Evolutionary conservation across 148 eudicot genomes (phyloP), one percentile per base, ranked within the genome.

Genomic region (Amaranthus hypochondriacus): DNA sequence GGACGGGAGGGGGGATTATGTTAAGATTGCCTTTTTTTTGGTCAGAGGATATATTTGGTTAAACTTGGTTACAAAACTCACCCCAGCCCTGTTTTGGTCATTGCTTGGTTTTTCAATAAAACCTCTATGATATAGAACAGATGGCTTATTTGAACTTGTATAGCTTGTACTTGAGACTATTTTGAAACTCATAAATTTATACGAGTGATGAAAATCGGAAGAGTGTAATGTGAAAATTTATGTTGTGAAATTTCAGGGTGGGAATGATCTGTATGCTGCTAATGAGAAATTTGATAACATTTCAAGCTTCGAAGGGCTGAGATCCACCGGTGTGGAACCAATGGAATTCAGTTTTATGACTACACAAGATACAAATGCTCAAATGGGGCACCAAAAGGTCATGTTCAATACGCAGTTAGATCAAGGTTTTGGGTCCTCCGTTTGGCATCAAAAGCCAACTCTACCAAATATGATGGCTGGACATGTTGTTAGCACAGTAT

Each of bases 341-440:
- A 90, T 93, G 81, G 98, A 93, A 75, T 93, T 89, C 80, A 91
- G 93, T 84, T 93, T 93, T 66, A 84, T 89, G 81, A 80, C 89
- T 48, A 64, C 86, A 3, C 89, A 89, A 66, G 84, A 86, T 75
- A 80, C 90, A 2, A 85, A 73, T 79, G 66, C 89, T 42, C 87
- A 80, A 74, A 86, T 84, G 74, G 87, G 74, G 72, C 84, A 86
- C 68, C 81, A 92, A 8, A 88, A 89, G 83, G 79, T 73, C 56
- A 57, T 86, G 82, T 64, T 81, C 73, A 74, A 81, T 70, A 5
- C 91, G 11, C 78, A 79, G 81, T 83, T 88, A 72, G 87, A 79
- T 61, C 97, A 86, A 79, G 88, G 85, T 10, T 83, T 85, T 74
- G 91, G 83, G 80, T 82, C 95, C 62, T 79, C 88, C 14, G 83